Base-by-base conservation (phyloP, 495 filamentous ascomycete species). In the Letharia columbiana region DNA sequence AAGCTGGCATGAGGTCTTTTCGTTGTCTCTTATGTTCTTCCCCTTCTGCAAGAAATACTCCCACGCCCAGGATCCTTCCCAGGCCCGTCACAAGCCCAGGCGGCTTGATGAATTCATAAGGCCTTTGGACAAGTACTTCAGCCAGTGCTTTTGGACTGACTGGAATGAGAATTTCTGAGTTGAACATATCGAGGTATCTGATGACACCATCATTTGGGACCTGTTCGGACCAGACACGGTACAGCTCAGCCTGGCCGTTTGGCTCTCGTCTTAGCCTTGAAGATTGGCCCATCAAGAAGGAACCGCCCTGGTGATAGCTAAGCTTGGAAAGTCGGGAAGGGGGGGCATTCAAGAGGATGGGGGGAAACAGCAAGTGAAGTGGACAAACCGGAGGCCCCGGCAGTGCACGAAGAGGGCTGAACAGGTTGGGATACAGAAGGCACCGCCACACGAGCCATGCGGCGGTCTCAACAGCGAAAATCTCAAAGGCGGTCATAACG, bases 61-160 rank as follows among this genome's bases (percentile, higher is more conserved):
- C 91, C 52, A 88, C 73, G 0, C 93, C 92, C 9, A 92, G 75
- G 5, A 94, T 73, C 9, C 82, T 81, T 28, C 83, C 83, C 37
- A 98, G 68, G 7, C 77, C 79, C 13, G 73, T 71, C 3, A 83
- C 78, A 35, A 92, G 57, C 5, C 80, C 70, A 1, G 50, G 45
- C 1, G 92, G 91, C 72, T 96, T 96, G 54, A 84, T 70, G 70
- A 92, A 96, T 33, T 89, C 85, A 71, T 96, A 96, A 62, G 79
- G 86, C 68, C 87, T 89, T 13, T 82, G 80, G 2, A 90, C 76
- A 10, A 83, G 77, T 6, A 91, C 76, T 68, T 93, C 89, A 9
- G 82, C 78, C 17, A 92, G 74, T 0, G 82, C 83, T 72, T 91
- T 89, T 4, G 90, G 81, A 10, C 76, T 83, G 1, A 84, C 86